Evolutionary conservation across 140 eudicot species (phyloP).

Genomic region (Bidens hawaiensis): DNA sequence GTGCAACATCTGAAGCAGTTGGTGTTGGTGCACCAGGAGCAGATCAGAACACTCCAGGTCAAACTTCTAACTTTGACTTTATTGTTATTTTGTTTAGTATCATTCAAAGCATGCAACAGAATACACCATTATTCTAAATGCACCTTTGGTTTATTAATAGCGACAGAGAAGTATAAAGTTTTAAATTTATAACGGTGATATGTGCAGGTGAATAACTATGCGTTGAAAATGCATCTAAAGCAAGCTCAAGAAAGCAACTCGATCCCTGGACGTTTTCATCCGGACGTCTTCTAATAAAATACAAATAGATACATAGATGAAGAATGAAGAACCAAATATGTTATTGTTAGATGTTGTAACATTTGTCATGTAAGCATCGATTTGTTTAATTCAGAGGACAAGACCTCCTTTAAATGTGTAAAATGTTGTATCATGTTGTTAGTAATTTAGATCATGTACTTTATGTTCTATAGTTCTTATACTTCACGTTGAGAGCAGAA

Average conservation of each 20-base stretch:
- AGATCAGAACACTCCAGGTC: slow-evolving; percentile 76
- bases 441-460: not conserved
- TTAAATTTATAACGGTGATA: not conserved
- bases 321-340: slow-evolving; percentile 8
- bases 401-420: slow-evolving; percentile 18
- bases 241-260: slow-evolving; percentile 63
- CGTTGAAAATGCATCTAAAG: slow-evolving; percentile 56
- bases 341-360: slow-evolving; percentile 9
- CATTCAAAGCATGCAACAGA: not conserved
- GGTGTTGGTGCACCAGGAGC: slow-evolving; percentile 70
- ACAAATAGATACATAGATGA: not conserved
- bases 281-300: slow-evolving; percentile 57
- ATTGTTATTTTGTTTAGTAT: not conserved
- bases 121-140: not conserved
- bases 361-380: slow-evolving; percentile 17
- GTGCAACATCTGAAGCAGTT: slow-evolving; percentile 70
- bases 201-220: slow-evolving; percentile 71
- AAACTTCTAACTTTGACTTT: slow-evolving; percentile 7
- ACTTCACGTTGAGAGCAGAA: no score
- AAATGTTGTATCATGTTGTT: slow-evolving; percentile 3
- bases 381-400: slow-evolving; percentile 25
- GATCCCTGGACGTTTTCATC: slow-evolving; percentile 63
- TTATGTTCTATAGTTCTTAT: not conserved
- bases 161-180: not conserved
- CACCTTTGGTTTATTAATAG: not conserved